phyloP scores from a whole-genome alignment of 2,329 filamentous ascomycete genomes.

The Teratosphaeriaceae sp. region DNA sequence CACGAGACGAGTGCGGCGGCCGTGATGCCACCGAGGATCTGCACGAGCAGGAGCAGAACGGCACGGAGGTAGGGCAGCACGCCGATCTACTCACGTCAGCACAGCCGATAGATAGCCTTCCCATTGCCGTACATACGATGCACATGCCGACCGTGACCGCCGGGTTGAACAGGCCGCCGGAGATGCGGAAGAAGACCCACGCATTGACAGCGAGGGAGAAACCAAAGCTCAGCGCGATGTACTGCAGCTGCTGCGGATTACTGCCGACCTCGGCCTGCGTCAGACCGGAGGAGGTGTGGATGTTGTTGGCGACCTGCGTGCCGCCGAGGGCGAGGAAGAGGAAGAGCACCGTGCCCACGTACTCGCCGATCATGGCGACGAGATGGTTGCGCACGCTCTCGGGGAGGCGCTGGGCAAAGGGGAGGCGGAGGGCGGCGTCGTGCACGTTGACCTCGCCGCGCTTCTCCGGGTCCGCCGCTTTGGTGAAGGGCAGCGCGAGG shows the following conservation, averaged over 20 bases:
- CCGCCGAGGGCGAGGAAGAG: conserved; percentile 36
- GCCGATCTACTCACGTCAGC: too few relatives aligned
- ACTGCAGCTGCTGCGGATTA: conserved; percentile 30
- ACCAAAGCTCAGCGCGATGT: conserved; percentile 36
- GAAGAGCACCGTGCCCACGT: conserved; percentile 40
- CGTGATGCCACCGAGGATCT: conserved; percentile 40
- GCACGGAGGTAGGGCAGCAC: conserved; percentile 41
- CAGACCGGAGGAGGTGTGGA: too few relatives aligned
- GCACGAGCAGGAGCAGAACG: conserved; percentile 37
- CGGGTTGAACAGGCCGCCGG: conserved; percentile 33
- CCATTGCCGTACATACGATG: too few relatives aligned
- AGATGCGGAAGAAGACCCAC: conserved; percentile 41
- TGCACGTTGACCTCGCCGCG: too few relatives aligned
- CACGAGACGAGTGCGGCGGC: conserved; percentile 39
- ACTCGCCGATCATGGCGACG: conserved; percentile 41
- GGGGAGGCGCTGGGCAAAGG: too few relatives aligned
- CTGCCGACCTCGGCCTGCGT: too few relatives aligned
- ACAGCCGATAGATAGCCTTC: too few relatives aligned
- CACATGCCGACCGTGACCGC: conserved; percentile 43
- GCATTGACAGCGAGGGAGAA: conserved; percentile 40
- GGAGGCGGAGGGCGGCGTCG: too few relatives aligned
- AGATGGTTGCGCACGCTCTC: conserved; percentile 38
- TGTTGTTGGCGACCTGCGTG: conserved; percentile 36
- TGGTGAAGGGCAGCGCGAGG: too few relatives aligned
- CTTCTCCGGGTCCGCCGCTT: too few relatives aligned